Base-by-base conservation (phyloP, 306 rosid species). In the Cicer arietinum region DNA sequence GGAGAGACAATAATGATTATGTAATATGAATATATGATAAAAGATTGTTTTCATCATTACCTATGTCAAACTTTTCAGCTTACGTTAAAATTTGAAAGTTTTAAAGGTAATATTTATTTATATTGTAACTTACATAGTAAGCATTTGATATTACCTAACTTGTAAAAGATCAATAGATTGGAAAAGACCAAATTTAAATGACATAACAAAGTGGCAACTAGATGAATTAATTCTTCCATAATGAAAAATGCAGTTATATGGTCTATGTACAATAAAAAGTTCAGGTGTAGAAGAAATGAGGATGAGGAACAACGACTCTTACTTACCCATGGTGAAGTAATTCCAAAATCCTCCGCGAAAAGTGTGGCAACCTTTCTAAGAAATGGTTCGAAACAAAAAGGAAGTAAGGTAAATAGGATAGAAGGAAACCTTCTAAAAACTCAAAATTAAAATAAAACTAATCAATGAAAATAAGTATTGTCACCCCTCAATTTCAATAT, bases 301-400 rank as follows among this genome's bases (percentile, higher is more conserved):
- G 74, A 47, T 44, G 30, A 13, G 67, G 74, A 58, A 60, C 67
- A 80, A 75, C 42, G 41, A 76, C 13, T 78, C 89, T 85, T 83
- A 90, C 98, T 85, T 78, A 92, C 99, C 99, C 96, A 94, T 90
- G 85, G 97, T 94, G 84, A 92, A 94, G 88, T 92, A 90, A 88
- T 94, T 94, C 96, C 97, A 92, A 81, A 92, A 92, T 69, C 99
- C 99, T 7, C 97, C 96, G 40, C 97, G 99, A 82, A 90, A 94
- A 17, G 96, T 94, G 79, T 89, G 92, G 82, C 37, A 83, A 63
- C 99, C 99, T 67, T 87, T 93, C 99, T 92, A 92, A 65, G 50
- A 80, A 83, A 77, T 66, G 76, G 47, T 67, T 6, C 68, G 77
- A 79, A 35, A 80, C 81, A 67, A 25, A 18, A 48, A 67, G 44